A percentile compares a stretch with the other conserved stretches of the same genome.
Evolutionary conservation across 2,329 filamentous ascomycete species (phyloP).

Genomic region (Arthrobotrys musiformis): DNA sequence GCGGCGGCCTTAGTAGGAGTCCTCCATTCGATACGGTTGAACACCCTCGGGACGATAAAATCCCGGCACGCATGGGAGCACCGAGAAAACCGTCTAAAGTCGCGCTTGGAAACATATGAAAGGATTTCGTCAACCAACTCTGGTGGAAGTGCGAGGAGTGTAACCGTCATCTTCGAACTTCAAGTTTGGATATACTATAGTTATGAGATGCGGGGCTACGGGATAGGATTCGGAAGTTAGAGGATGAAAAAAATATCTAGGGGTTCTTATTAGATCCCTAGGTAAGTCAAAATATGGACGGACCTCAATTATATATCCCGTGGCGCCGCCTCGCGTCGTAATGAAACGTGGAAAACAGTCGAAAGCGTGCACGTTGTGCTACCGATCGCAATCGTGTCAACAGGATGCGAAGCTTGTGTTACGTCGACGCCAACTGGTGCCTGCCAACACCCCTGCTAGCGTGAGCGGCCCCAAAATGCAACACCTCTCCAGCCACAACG

Average conservation of each 20-base stretch:
- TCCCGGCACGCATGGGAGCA: neutral
- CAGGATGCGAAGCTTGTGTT: too few relatives aligned
- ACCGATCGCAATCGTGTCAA: too few relatives aligned
- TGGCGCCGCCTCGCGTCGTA: neutral
- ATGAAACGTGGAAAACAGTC: neutral
- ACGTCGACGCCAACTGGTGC: too few relatives aligned
- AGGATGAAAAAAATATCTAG: too few relatives aligned
- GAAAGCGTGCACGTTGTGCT: neutral
- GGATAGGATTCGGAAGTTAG: too few relatives aligned
- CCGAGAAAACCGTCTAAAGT: conserved; percentile 6
- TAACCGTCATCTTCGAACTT: neutral
- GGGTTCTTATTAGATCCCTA: too few relatives aligned
- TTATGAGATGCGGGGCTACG: neutral
- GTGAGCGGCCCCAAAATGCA: too few relatives aligned
- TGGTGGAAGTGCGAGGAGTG: neutral
- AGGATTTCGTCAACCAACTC: conserved; percentile 6
- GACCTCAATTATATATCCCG: too few relatives aligned
- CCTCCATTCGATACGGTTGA: neutral
- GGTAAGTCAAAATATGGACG: too few relatives aligned
- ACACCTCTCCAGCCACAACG: too few relatives aligned
- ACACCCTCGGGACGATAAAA: neutral
- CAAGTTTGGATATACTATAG: neutral
- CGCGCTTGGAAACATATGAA: neutral
- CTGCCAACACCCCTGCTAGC: too few relatives aligned
- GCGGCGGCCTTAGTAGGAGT: neutral